phyloP scores from a whole-genome alignment of 148 eudicot species.

The Oxyria digyna region DNA sequence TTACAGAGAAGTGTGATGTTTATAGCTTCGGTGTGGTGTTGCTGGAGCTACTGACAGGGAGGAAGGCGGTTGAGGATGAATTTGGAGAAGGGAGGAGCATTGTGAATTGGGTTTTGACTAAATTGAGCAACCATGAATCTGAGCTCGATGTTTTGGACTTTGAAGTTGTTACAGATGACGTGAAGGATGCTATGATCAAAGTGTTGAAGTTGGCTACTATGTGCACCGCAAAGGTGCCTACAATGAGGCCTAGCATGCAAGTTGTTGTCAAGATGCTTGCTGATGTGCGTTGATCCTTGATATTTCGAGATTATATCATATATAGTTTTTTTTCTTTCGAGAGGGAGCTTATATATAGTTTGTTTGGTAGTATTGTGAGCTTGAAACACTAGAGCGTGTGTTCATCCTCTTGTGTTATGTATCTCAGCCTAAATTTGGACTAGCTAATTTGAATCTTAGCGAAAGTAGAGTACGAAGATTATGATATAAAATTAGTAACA shows the following conservation, averaged over 20 bases:
- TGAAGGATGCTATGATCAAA: slow-evolving; percentile 17
- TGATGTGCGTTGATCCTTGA: neutral
- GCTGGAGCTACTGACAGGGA: slow-evolving; percentile 70
- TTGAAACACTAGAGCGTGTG: neutral
- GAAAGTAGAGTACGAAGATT: too few relatives aligned
- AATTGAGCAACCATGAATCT: neutral
- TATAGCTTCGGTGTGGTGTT: slow-evolving; percentile 91
- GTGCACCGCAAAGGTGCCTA: slow-evolving; percentile 67
- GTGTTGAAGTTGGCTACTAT: slow-evolving; percentile 45
- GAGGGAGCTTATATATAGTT: neutral
- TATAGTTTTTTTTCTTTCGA: neutral
- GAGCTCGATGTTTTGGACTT: neutral
- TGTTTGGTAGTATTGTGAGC: neutral
- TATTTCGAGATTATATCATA: too few relatives aligned
- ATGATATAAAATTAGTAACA: too few relatives aligned
- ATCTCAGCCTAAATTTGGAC: neutral
- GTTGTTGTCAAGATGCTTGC: slow-evolving; percentile 85
- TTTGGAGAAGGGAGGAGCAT: slow-evolving; percentile 78
- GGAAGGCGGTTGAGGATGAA: slow-evolving; percentile 46
- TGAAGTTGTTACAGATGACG: neutral
- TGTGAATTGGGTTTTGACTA: slow-evolving; percentile 38
- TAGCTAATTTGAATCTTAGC: too few relatives aligned
- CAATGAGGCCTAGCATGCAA: slow-evolving; percentile 66
- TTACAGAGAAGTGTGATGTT: slow-evolving; percentile 74
- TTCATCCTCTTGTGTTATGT: neutral